Conservation (phyloP, 148 eudicot species). For the Chenopodium suecicum region DNA sequence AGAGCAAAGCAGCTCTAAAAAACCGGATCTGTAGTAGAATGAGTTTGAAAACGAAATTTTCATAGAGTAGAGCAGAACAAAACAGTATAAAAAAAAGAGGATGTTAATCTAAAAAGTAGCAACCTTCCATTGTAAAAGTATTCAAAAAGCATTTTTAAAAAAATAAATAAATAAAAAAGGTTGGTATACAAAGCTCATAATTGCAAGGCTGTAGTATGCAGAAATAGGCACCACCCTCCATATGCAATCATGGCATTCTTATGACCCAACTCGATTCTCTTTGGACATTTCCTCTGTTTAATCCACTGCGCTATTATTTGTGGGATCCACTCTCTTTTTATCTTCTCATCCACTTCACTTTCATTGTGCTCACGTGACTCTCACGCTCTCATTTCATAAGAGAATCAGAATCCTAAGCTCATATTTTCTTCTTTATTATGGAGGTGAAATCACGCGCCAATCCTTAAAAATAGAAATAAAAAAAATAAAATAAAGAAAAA, state of each 20-base stretch:
- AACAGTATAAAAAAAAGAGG: too few species aligned
- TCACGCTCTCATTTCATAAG: not conserved
- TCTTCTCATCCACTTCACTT: not conserved
- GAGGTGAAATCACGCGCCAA: not conserved
- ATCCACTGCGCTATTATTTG: constrained; percentile 8
- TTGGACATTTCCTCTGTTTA: constrained; percentile 16
- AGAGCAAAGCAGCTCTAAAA: too few species aligned
- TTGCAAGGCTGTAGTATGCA: constrained; percentile 14
- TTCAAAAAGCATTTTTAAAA: not conserved
- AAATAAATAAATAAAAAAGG: not conserved
- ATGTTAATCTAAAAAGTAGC: not conserved
- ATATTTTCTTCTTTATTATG: too few species aligned
- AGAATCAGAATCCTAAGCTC: constrained; percentile 28
- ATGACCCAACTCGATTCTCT: constrained; percentile 12
- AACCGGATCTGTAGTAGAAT: too few species aligned
- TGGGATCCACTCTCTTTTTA: not conserved
- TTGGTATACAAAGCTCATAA: constrained; percentile 10
- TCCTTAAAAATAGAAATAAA: not conserved
- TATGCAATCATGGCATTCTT: constrained; percentile 25
- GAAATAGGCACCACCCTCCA: constrained; percentile 5
- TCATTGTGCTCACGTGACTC: not conserved
- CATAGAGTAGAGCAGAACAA: too few species aligned
- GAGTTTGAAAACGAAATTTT: too few species aligned
- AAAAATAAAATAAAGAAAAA: not conserved
- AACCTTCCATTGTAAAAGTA: not conserved